These are phyloP conservation scores for Solanum acaule DNA, from an alignment of 257 asterid species.

Conservation along the genomic window DNA sequence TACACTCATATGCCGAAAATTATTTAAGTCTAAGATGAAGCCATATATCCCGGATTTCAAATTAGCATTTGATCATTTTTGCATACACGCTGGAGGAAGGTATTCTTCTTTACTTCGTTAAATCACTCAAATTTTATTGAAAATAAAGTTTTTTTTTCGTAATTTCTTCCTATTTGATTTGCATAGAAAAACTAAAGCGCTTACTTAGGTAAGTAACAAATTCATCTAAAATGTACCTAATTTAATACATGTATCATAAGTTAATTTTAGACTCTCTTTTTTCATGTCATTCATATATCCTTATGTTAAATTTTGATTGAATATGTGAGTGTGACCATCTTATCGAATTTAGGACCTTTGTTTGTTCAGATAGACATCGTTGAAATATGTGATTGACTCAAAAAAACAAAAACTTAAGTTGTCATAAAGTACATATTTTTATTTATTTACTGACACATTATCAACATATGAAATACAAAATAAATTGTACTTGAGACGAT, in stretches of 20 bases:
- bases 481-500: background rate
- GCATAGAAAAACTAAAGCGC: background rate
- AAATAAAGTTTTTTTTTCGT: background rate
- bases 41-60: constrained; percentile 49
- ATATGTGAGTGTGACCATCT: background rate
- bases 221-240: background rate
- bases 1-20: constrained; percentile 18
- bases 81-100: constrained; percentile 64
- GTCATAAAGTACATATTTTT: background rate
- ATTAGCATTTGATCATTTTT: constrained; percentile 60
- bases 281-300: background rate
- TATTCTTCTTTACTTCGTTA: background rate
- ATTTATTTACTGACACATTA: background rate
- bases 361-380: background rate
- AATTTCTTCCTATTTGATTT: background rate
- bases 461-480: background rate
- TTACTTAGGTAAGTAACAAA: too few species aligned
- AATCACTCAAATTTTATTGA: background rate
- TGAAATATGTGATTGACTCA: background rate
- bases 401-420: background rate
- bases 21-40: constrained; percentile 23
- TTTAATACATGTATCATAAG: background rate
- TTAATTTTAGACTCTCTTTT: background rate
- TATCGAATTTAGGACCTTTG: background rate
- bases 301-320: background rate